A percentile compares a stretch with the other conserved stretches of the same genome.
Conservation (phyloP, 2,329 filamentous ascomycete genomes). For the Curvularia spicifera region DNA sequence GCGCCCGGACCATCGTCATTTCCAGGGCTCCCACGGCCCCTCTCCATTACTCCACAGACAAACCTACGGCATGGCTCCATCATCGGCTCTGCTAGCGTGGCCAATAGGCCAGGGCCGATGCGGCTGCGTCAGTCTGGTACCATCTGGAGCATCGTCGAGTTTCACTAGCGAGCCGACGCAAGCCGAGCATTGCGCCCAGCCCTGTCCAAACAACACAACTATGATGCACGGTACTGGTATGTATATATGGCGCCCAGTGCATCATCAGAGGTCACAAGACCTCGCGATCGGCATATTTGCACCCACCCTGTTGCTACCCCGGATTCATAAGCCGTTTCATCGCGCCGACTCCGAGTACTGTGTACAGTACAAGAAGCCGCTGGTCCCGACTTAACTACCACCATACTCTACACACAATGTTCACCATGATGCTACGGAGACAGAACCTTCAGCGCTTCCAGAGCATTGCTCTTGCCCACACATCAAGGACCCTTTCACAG, state of each 20-base stretch:
- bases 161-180: conserved; percentile 35
- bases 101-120: conserved; percentile 11
- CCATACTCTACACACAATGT: not conserved
- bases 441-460: conserved; percentile 35
- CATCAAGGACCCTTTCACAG: conserved; percentile 27
- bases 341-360: conserved; percentile 6
- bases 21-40: not conserved
- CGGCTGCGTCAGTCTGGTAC: conserved; percentile 26
- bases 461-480: conserved; percentile 28
- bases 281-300: conserved; percentile 4
- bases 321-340: not conserved
- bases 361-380: conserved; percentile 8
- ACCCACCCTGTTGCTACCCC: conserved; percentile 1
- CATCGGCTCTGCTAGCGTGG: conserved; percentile 3
- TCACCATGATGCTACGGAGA: conserved; percentile 31
- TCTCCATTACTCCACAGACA: conserved; percentile 1
- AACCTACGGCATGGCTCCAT: conserved; percentile 18
- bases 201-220: conserved; percentile 20
- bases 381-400: conserved; percentile 3
- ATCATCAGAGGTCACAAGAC: conserved; percentile 22
- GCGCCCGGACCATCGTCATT: not conserved
- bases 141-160: conserved; percentile 14
- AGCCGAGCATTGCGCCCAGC: conserved; percentile 34
- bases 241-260: conserved; percentile 32
- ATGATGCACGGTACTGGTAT: conserved; percentile 17